Percentiles rank a stretch among this genome's conserved stretches.
These are phyloP conservation scores for Oryza rufipogon DNA, from an alignment of 176 grass and related monocot genomes.

Conservation along the genomic window DNA sequence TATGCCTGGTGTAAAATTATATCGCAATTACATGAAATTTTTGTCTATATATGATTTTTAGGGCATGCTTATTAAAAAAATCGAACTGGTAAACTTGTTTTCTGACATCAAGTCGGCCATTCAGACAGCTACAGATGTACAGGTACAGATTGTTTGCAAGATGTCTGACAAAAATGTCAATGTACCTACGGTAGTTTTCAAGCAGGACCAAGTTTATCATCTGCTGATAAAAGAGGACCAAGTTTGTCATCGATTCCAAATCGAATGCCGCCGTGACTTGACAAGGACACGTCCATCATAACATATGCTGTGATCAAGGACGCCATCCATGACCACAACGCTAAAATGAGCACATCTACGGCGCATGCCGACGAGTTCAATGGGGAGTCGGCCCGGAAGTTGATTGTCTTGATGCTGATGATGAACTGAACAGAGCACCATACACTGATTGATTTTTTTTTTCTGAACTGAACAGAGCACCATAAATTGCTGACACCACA, in stretches of 20 bases:
- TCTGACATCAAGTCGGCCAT: neutral
- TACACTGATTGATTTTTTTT: too few species aligned
- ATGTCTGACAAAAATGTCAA: neutral
- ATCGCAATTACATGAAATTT: neutral
- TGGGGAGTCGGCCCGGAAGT: neutral
- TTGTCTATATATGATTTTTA: too few species aligned
- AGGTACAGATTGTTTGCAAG: neutral
- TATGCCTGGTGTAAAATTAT: neutral
- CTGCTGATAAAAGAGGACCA: neutral
- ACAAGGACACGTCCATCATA: neutral
- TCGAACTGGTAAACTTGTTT: neutral
- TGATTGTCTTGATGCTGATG: neutral
- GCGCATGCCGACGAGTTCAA: neutral
- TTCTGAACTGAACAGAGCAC: too few species aligned
- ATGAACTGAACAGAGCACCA: neutral
- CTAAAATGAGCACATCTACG: neutral
- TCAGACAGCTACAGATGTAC: neutral
- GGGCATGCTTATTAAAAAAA: neutral
- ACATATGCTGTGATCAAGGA: neutral
- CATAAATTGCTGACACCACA: too few species aligned
- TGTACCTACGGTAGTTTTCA: neutral
- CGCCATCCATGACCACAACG: neutral
- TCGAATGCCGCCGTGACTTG: neutral
- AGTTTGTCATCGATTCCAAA: neutral
- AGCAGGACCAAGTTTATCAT: neutral